Evolutionary conservation across 441 rosid species (phyloP).

Genomic region (Metrosideros polymorpha): DNA sequence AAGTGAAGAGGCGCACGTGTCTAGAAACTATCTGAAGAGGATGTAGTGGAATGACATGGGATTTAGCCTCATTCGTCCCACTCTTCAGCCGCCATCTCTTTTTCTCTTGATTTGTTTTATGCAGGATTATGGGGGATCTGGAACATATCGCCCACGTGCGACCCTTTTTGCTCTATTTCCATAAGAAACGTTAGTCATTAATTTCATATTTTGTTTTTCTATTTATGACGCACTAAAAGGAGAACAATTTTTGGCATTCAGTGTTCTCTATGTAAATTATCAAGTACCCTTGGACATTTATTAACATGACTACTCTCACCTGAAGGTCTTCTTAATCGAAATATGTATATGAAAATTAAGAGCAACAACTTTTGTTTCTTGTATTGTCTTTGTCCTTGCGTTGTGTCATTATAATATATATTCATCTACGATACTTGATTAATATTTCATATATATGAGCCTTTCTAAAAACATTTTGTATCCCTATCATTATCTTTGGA

Average conservation of each 20-base stretch:
- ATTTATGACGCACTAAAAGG: too few species aligned
- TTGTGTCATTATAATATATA: neutral
- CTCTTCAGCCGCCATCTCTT: neutral
- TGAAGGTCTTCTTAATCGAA: neutral
- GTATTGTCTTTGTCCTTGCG: neutral
- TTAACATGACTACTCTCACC: neutral
- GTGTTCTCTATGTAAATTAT: neutral
- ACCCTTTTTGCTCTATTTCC: too few species aligned
- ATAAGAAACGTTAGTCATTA: too few species aligned
- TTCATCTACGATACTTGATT: neutral
- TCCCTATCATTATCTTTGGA: neutral
- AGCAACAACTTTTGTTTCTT: neutral
- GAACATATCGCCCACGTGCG: neutral
- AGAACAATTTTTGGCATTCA: too few species aligned
- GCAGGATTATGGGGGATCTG: neutral
- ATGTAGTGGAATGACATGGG: neutral
- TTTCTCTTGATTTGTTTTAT: neutral
- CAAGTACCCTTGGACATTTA: neutral
- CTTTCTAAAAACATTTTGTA: neutral
- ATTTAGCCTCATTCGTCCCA: neutral
- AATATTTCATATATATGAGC: neutral
- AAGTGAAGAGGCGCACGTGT: neutral
- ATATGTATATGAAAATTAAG: neutral
- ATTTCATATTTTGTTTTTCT: too few species aligned
- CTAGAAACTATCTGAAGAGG: neutral